A percentile compares a stretch with the other conserved stretches of the same genome.
Conservation (phyloP, 164 flowering plant species). For the Litsea cubeba region DNA sequence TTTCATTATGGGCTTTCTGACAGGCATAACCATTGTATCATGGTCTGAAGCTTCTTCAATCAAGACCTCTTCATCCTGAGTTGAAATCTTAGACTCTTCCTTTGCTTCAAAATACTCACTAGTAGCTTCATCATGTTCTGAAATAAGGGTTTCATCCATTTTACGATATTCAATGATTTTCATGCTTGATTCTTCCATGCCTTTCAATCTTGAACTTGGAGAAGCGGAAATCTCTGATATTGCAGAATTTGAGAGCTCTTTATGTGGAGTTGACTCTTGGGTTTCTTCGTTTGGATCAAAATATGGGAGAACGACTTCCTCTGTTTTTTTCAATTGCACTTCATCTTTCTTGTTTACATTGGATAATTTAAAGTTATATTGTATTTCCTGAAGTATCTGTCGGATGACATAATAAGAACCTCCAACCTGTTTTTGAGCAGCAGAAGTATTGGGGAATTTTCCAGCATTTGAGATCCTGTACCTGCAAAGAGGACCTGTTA, state of each 20-base stretch:
- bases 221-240: constrained; percentile 8
- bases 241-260: constrained; percentile 8
- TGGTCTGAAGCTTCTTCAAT: constrained; percentile 8
- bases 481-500: constrained; percentile 27
- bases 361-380: constrained; percentile 25
- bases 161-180: constrained; percentile 9
- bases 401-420: constrained; percentile 50
- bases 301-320: neutral
- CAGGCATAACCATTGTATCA: constrained; percentile 13
- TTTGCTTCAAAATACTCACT: neutral
- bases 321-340: constrained; percentile 7
- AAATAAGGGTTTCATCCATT: neutral
- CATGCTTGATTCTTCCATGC: constrained; percentile 10
- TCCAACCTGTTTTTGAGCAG: constrained; percentile 42
- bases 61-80: constrained; percentile 1
- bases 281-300: constrained; percentile 5
- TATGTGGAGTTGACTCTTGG: constrained; percentile 10
- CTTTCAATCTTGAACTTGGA: neutral
- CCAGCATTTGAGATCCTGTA: constrained; percentile 51
- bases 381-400: constrained; percentile 50
- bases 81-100: constrained; percentile 9
- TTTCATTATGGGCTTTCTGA: neutral
- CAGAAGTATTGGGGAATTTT: constrained; percentile 43
- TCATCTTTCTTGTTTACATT: constrained; percentile 6
- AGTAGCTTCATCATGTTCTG: neutral